Conservation (phyloP, 371 early-diverging fungal species). For the Rhizopus stolonifer region DNA sequence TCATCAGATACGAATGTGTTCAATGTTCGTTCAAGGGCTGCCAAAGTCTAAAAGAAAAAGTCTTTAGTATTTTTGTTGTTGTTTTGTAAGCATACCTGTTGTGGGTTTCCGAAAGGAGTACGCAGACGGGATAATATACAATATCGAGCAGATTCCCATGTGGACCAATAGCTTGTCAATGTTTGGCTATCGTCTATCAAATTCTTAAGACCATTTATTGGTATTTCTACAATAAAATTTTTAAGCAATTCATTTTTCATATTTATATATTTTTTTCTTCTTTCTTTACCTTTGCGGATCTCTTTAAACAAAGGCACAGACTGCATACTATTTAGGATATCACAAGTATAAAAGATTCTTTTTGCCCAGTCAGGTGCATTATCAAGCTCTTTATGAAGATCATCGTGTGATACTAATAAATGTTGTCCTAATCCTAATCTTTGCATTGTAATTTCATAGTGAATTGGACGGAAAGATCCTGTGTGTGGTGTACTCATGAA, state of each 20-base stretch:
- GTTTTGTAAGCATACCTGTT: conserved; percentile 45
- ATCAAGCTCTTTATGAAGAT: not conserved
- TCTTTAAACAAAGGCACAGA: conserved; percentile 16
- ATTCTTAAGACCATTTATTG: conserved; percentile 21
- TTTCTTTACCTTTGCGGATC: conserved; percentile 18
- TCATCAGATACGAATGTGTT: conserved; percentile 21
- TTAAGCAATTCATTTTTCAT: not conserved
- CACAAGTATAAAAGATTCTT: conserved; percentile 41
- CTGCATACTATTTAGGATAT: conserved; percentile 27
- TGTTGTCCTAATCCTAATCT: conserved; percentile 35
- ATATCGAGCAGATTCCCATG: conserved; percentile 79
- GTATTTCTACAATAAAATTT: conserved; percentile 11
- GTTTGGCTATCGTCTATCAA: conserved; percentile 31
- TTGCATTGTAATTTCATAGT: conserved; percentile 45
- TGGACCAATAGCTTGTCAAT: conserved; percentile 66
- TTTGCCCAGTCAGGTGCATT: conserved; percentile 29
- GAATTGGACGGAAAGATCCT: conserved; percentile 46
- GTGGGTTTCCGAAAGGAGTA: conserved; percentile 77
- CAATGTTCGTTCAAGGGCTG: conserved; percentile 64
- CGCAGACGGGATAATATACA: conserved; percentile 70
- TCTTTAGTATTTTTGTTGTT: not conserved
- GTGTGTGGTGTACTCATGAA: conserved; percentile 50
- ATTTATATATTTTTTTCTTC: conserved; percentile 19
- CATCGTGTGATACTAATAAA: conserved; percentile 22
- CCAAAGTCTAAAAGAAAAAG: conserved; percentile 56